Percentiles rank a stretch among this genome's conserved stretches.
Conservation (phyloP, 1,284 basidiomycete species). For the Sutorius eximius region DNA sequence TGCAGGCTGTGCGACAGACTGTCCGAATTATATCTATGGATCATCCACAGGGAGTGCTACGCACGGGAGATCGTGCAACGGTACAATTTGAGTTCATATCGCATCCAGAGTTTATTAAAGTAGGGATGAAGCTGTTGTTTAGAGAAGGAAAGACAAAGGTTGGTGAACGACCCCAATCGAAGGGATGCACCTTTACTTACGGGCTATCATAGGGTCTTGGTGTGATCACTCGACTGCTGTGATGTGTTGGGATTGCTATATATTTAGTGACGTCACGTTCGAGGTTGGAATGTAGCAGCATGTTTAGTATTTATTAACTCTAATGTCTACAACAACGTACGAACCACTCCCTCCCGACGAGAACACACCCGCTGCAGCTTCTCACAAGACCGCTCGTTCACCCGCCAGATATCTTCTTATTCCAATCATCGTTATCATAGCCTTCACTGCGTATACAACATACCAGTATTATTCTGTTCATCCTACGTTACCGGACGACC, state of each 20-base stretch:
- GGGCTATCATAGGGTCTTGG: conserved; percentile 39
- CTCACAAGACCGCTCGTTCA: conserved; percentile 15
- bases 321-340: conserved; percentile 23
- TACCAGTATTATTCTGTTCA: conserved; percentile 14
- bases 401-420: conserved; percentile 23
- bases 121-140: conserved; percentile 89
- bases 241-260: conserved; percentile 1
- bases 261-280: conserved; percentile 22
- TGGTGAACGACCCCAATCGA: conserved; percentile 8
- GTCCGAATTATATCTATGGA: conserved; percentile 89
- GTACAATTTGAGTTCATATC: conserved; percentile 91
- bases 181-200: neutral
- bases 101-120: conserved; percentile 87
- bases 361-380: conserved; percentile 1
- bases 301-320: conserved; percentile 10
- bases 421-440: conserved; percentile 18
- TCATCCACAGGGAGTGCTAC: conserved; percentile 80
- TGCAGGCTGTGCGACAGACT: conserved; percentile 82
- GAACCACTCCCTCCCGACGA: conserved; percentile 26
- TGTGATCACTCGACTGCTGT: conserved; percentile 43
- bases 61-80: conserved; percentile 88
- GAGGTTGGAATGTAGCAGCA: conserved; percentile 22
- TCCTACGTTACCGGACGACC: conserved; percentile 11
- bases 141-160: conserved; percentile 94
- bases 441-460: conserved; percentile 18